Percentiles rank a stretch among this genome's conserved stretches.
Conservation (phyloP, 2,329 filamentous ascomycete genomes). For the Aspergillus flavus region DNA sequence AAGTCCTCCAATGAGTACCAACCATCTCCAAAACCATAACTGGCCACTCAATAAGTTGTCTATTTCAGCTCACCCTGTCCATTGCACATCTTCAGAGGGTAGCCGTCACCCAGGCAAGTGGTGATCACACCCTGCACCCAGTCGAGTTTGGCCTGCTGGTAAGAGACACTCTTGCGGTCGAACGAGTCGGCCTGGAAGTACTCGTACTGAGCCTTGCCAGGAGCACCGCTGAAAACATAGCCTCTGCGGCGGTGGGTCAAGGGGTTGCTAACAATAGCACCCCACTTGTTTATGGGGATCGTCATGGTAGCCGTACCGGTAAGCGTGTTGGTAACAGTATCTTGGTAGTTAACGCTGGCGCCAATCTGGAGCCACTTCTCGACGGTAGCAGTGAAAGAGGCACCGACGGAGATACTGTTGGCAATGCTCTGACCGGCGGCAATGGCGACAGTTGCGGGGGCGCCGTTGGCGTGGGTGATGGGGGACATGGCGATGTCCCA, state of each 20-base stretch:
- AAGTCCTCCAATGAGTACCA: not conserved
- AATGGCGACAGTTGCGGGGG: constrained; percentile 18
- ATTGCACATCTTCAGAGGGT: constrained; percentile 17
- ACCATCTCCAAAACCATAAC: not conserved
- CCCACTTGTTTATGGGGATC: constrained; percentile 20
- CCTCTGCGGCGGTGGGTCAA: constrained; percentile 18
- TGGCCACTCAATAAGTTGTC: not conserved
- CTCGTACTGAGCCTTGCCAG: constrained; percentile 15
- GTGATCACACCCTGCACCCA: constrained; percentile 24
- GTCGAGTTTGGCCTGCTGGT: constrained; percentile 8
- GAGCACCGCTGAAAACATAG: constrained; percentile 21
- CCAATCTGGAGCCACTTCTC: constrained; percentile 2
- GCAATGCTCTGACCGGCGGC: constrained; percentile 15
- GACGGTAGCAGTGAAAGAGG: constrained; percentile 6
- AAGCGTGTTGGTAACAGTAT: constrained; percentile 15
- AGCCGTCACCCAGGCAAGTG: constrained; percentile 19
- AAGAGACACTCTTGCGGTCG: constrained; percentile 9
- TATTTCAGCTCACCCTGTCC: constrained; percentile 17
- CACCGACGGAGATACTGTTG: constrained; percentile 17
- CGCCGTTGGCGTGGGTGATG: constrained; percentile 20
- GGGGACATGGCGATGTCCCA: constrained; percentile 24
- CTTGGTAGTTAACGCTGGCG: constrained; percentile 6
- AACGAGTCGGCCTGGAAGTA: constrained; percentile 23
- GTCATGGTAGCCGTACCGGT: constrained; percentile 24
- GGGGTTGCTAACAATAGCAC: constrained; percentile 22